These are phyloP conservation scores for Acacia confusa DNA, from an alignment of 306 rosid species.

Conservation along the genomic window DNA sequence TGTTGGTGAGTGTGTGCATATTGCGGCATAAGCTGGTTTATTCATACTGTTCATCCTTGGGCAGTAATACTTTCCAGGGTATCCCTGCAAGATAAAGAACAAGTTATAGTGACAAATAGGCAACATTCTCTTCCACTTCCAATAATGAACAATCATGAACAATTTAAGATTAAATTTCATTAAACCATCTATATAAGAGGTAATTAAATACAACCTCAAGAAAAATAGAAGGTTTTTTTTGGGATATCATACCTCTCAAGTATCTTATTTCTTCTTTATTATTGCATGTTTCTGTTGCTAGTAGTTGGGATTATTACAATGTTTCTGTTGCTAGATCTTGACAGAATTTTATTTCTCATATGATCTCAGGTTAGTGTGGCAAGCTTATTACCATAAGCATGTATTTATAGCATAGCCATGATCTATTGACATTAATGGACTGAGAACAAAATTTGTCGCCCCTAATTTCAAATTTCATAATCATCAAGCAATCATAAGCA, in stretches of 20 bases:
- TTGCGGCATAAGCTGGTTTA: conserved; percentile 96
- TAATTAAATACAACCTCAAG: not conserved
- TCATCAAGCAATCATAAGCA: not conserved
- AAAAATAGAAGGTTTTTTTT: not conserved
- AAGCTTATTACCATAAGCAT: not conserved
- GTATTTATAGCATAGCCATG: not conserved
- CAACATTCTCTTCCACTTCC: not conserved
- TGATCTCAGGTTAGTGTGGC: not conserved
- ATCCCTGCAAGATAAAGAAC: conserved; percentile 56
- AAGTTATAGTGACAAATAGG: not conserved
- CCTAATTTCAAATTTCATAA: not conserved
- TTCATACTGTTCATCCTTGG: conserved; percentile 99
- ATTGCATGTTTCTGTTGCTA: not conserved
- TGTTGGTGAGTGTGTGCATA: conserved; percentile 93
- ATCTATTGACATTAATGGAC: not conserved
- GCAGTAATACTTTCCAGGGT: conserved; percentile 97
- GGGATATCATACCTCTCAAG: not conserved
- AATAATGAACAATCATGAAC: not conserved
- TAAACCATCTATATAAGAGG: no score
- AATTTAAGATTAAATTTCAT: not conserved
- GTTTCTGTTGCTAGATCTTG: not conserved
- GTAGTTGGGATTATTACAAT: not conserved
- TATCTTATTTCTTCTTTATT: not conserved
- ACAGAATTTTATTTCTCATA: not conserved
- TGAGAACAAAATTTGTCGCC: not conserved